These are phyloP conservation scores for Hymenoscyphus linearis DNA, from an alignment of 2,329 filamentous ascomycete species.

Conservation along the genomic window DNA sequence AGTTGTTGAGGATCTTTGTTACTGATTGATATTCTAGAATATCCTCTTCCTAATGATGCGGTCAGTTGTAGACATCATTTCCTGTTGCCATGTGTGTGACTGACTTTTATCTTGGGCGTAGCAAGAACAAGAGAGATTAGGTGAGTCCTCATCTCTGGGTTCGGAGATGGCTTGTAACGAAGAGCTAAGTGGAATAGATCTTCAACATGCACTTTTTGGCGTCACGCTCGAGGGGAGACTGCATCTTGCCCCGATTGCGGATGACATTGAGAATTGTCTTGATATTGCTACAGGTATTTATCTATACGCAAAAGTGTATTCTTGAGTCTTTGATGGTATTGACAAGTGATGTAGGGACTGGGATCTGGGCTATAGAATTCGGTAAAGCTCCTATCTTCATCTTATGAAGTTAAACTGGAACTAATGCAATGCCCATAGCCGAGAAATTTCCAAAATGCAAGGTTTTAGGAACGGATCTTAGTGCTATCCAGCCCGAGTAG, in stretches of 20 bases:
- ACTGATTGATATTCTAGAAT: slow-evolving; percentile 9
- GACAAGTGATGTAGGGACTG: slow-evolving; percentile 21
- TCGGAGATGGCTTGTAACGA: neutral
- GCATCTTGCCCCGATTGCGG: slow-evolving; percentile 16
- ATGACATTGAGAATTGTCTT: slow-evolving; percentile 7
- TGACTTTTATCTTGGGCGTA: neutral
- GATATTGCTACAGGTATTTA: slow-evolving; percentile 31
- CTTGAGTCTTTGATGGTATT: neutral
- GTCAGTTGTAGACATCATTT: slow-evolving; percentile 4
- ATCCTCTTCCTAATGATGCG: slow-evolving; percentile 19
- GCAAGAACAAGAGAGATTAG: slow-evolving; percentile 8
- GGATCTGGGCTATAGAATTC: slow-evolving; percentile 22
- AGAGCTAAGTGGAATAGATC: slow-evolving; percentile 7
- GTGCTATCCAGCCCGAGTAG: slow-evolving; percentile 27
- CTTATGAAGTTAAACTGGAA: neutral
- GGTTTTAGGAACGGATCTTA: slow-evolving; percentile 30
- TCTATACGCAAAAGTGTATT: too few species aligned
- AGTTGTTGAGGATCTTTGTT: neutral
- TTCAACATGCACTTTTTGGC: slow-evolving; percentile 14
- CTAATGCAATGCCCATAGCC: neutral
- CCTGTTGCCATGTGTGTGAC: too few species aligned
- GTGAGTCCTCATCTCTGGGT: neutral
- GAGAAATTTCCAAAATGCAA: slow-evolving; percentile 26
- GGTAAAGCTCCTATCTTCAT: slow-evolving; percentile 15
- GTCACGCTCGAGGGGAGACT: slow-evolving; percentile 11